phyloP scores from a whole-genome alignment of 2,329 filamentous ascomycete genomes.

The Fusarium goolgardi region DNA sequence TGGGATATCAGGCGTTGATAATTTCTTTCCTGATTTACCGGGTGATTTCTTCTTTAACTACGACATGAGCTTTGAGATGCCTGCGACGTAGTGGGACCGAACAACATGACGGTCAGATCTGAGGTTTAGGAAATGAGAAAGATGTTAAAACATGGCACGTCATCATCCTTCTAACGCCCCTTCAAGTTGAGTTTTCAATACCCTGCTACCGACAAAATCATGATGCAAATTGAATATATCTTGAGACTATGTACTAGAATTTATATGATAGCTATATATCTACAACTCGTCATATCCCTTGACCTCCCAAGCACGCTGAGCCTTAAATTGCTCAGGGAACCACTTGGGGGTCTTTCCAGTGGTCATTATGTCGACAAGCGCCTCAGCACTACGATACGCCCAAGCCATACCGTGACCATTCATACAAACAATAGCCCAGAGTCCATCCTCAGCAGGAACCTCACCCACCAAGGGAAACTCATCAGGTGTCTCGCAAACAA shows the following conservation, averaged over 20 bases:
- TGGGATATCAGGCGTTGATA: conserved; percentile 22
- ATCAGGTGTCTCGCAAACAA: conserved; percentile 21
- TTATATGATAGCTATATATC: too few species aligned
- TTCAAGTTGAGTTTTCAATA: too few species aligned
- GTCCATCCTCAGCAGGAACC: conserved; percentile 23
- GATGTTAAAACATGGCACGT: too few species aligned
- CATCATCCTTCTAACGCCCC: too few species aligned
- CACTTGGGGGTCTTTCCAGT: conserved; percentile 27
- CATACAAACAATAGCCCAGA: conserved; percentile 34
- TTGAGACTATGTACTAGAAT: background rate
- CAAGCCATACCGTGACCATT: conserved; percentile 30
- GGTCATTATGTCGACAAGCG: conserved; percentile 32
- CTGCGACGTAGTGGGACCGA: background rate
- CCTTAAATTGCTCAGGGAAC: conserved; percentile 30
- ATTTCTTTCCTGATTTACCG: conserved; percentile 41
- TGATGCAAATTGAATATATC: background rate
- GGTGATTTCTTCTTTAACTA: conserved; percentile 47
- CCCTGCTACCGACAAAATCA: rapidly evolving
- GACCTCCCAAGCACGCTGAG: conserved; percentile 23
- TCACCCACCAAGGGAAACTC: conserved; percentile 24
- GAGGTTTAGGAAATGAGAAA: too few species aligned
- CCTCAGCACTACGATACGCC: conserved; percentile 31
- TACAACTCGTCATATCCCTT: background rate
- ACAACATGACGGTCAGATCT: rapidly evolving
- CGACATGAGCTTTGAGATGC: conserved; percentile 45